Percentiles rank a stretch among this genome's conserved stretches.
phyloP scores from a whole-genome alignment of 2,329 filamentous ascomycete genomes.

The Chaetomium sp. region DNA sequence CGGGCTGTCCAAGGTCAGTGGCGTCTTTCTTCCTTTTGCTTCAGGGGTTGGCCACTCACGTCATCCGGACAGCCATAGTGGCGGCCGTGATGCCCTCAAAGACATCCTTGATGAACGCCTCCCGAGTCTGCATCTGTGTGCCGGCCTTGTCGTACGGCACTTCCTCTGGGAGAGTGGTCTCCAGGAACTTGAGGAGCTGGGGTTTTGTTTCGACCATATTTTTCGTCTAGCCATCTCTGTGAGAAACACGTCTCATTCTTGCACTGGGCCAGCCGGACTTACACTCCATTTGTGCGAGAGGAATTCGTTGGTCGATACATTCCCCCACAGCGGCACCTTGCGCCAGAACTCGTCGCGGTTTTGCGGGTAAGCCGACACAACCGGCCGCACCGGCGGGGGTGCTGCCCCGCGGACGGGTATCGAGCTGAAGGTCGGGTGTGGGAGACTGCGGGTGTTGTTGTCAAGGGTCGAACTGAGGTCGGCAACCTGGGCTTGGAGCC shows the following conservation, averaged over 20 bases:
- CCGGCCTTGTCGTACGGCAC: constrained; percentile 45
- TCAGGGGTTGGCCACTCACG: constrained; percentile 40
- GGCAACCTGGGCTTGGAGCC: constrained; percentile 30
- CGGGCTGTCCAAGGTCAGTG: constrained; percentile 44
- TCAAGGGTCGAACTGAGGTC: constrained; percentile 24
- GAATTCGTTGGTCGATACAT: constrained; percentile 52
- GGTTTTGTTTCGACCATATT: constrained; percentile 53
- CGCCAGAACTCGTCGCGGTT: constrained; percentile 52
- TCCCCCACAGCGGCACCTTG: constrained; percentile 51
- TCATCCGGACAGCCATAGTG: constrained; percentile 63
- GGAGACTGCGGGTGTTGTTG: background rate
- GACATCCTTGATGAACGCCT: constrained; percentile 59
- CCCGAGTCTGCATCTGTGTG: constrained; percentile 47
- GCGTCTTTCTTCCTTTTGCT: background rate
- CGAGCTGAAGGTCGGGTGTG: constrained; percentile 11
- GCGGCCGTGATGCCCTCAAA: constrained; percentile 53
- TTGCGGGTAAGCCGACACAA: background rate
- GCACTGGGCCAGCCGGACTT: constrained; percentile 36
- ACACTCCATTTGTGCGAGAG: constrained; percentile 59
- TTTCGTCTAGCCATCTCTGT: constrained; percentile 41
- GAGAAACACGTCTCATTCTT: background rate
- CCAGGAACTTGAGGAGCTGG: constrained; percentile 53
- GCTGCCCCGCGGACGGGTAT: background rate
- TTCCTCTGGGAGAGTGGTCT: constrained; percentile 51
- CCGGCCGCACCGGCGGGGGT: constrained; percentile 2